Evolutionary conservation across 179 eudicot genomes (phyloP), one percentile per base, ranked within the genome.

Genomic region (Silene coronaria): DNA sequence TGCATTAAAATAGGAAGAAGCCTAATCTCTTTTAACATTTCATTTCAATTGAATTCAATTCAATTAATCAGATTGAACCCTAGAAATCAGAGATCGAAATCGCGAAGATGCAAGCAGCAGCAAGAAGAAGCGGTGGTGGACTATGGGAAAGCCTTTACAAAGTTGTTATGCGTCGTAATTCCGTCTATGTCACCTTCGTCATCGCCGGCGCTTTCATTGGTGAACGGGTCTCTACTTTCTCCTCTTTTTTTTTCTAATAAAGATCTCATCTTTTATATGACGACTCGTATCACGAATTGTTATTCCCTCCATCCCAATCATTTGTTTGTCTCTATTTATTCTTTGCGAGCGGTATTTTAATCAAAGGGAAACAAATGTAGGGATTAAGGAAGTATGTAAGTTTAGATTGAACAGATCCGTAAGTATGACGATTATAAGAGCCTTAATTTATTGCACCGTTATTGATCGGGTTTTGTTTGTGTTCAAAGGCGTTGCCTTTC

Each of bases 181-280:
- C 98, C 58, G 85, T 93, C 76, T 91, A 91, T 66, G 98, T 86
- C 86, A 93, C 98, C 19, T 93, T 93, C 79, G 89, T 93, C 80
- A 85, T 93, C 83, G 86, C 83, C 80, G 97, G 98, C 53, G 97
- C 98, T 67, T 89, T 93, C 72, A 58, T 80, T 76, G 98, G 93
- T 53, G 97, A 93, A 87, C 86, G 97, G 77, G 98, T 93, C 62
- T 75, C 30, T 26, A 26, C 24, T 63, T 55, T 19, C 28, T 38
- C 60, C 6, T 5, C 24, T 64, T 13, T 51, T 53, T 16, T 14
- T n/a, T 23, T 19, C 22, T 42, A 9, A 12, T 46, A 1, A 2
- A 19, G 26, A 9, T 11, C 22, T 22, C 75, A 48, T 75, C 72
- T 16, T 53, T 53, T 53, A 36, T 8, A 36, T 36, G 10, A 42